Conservation (phyloP, 73 alveolate genomes). For the Paramecium caudatum region DNA sequence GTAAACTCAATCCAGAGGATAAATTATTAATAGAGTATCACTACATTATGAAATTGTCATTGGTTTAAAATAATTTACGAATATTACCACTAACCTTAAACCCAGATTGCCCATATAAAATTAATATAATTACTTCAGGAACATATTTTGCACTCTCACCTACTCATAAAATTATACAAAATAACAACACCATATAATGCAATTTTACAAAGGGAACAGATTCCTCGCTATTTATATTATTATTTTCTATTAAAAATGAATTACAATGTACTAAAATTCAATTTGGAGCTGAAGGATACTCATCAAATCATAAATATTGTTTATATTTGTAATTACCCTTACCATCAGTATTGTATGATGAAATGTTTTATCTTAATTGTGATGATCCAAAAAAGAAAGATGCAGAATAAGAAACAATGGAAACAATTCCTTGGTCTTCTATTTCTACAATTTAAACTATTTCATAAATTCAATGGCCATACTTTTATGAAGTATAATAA, state of each 20-base stretch:
- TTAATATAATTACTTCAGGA: neutral
- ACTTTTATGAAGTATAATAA: neutral
- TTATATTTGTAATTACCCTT: neutral
- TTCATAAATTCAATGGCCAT: neutral
- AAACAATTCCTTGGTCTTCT: neutral
- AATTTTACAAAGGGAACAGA: conserved; percentile 48
- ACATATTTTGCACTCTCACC: neutral
- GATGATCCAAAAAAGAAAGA: conserved; percentile 36
- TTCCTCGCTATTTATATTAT: conserved; percentile 17
- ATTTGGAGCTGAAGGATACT: conserved; percentile 41
- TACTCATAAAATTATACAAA: conserved; percentile 1
- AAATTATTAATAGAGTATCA: neutral
- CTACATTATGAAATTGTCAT: neutral
- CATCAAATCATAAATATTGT: conserved; percentile 35
- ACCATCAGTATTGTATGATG: conserved; percentile 1
- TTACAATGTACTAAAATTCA: neutral
- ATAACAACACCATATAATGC: neutral
- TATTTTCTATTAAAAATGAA: neutral
- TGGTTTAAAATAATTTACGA: conserved; percentile 12
- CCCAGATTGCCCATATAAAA: conserved; percentile 43
- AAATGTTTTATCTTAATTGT: conserved; percentile 47
- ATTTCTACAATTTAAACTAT: neutral
- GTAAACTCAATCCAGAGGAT: conserved; percentile 39
- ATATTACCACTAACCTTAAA: neutral
- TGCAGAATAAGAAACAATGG: conserved; percentile 46